Base-by-base conservation (phyloP, 2,329 filamentous ascomycete genomes). In the Colletotrichum zoysiae region DNA sequence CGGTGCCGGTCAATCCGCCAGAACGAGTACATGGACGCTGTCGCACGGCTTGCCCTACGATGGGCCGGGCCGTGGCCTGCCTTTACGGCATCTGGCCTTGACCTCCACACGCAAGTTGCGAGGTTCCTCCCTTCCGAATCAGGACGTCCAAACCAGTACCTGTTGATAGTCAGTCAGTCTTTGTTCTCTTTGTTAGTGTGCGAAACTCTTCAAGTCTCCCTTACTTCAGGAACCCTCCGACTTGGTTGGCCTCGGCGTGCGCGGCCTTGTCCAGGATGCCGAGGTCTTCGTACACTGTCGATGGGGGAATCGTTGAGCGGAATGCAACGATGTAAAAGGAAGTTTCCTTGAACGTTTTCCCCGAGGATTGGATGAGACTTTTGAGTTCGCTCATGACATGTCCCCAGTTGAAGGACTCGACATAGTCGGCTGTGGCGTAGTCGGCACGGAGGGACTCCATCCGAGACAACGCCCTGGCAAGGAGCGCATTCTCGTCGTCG, bases 321-420 rank as follows among this genome's bases (percentile, higher is more conserved):
- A 97, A 97, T 5, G 91, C 91, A 51, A 97, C 94, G 67, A 96
- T 90, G 82, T 95, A 97, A 83, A 95, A 97, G 38, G 84, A 86
- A 61, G 86, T 87, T 71, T 86, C 84, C 65, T 84, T 87, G 90
- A 92, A 95, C 74, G 87, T 82, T 7, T 82, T 82, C 16, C 86
- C 79, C 8, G 80, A 86, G 11, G 82, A 79, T 3, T 76, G 75
- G 14, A 85, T 82, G 3, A 95, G 83, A 1, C 83, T 78, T 68
- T 82, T 85, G 63, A 96, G 82, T 42, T 87, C 83, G 5, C 83
- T 81, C 14, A 96, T 84, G 18, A 94, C 86, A 53, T 88, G 82
- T 3, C 79, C 73, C 91, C 93, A 96, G 81, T 97, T 97, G 83
- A 97, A 95, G 0, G 90, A 90, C 2, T 91, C 87, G 4, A 85